These are phyloP conservation scores for Chlorella variabilis DNA, from an alignment of 163 green algal species.

Conservation along the genomic window DNA sequence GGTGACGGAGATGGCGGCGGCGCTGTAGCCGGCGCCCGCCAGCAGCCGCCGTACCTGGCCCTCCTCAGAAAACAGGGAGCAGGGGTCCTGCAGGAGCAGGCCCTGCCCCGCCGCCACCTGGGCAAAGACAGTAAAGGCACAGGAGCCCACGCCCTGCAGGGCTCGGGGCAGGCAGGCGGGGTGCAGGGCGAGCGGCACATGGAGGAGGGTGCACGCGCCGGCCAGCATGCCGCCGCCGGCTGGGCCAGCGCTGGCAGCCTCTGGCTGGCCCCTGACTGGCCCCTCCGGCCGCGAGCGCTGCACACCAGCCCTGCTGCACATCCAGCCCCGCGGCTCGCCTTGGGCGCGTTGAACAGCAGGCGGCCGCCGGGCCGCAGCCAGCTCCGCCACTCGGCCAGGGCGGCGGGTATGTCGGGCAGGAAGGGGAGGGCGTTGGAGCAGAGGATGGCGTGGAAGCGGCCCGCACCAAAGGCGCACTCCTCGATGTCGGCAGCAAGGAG, in stretches of 20 bases:
- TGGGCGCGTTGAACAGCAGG: constrained; percentile 5
- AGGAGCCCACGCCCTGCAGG: background rate
- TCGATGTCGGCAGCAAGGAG: background rate
- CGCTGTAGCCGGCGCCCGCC: background rate
- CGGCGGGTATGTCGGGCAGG: background rate
- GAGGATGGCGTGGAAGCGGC: background rate
- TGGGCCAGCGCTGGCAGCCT: background rate
- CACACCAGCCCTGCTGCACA: no score
- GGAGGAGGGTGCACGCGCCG: no score
- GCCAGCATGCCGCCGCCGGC: no score
- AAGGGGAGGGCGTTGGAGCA: constrained; percentile 12
- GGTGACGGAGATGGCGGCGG: background rate
- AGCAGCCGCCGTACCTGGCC: background rate
- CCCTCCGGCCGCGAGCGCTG: no score
- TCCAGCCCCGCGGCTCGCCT: no score
- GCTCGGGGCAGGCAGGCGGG: background rate
- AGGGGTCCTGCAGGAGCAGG: background rate
- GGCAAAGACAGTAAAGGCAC: background rate
- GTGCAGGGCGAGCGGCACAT: background rate
- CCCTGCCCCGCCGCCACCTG: background rate
- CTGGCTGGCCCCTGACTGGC: no score
- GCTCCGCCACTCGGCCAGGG: background rate
- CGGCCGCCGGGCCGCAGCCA: constrained; percentile 8
- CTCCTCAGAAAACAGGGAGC: background rate
- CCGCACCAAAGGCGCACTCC: background rate